Evolutionary conservation across 768 basidiomycete species (phyloP).

Genomic region (Wakefieldia striispora): DNA sequence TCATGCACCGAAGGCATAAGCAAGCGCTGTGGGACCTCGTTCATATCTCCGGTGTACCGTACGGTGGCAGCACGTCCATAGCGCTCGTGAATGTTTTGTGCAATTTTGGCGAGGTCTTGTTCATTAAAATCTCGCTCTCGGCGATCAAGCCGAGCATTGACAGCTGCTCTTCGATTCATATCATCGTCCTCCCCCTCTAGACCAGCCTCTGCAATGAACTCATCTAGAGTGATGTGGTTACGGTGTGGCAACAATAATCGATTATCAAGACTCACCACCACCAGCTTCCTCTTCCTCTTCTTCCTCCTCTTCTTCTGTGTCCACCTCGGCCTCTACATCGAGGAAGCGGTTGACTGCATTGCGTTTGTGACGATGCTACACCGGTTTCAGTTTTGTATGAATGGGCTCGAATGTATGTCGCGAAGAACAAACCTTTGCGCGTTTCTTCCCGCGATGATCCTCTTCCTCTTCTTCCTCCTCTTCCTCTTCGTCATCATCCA

Average conservation of each 20-base stretch:
- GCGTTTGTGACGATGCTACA: constrained; percentile 65
- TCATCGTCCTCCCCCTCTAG: constrained; percentile 68
- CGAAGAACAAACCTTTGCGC: constrained; percentile 51
- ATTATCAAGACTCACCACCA: constrained; percentile 36
- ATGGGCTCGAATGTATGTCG: constrained; percentile 1
- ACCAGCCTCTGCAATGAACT: constrained; percentile 64
- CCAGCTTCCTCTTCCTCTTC: constrained; percentile 82
- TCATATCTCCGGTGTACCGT: constrained; percentile 89
- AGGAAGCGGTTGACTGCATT: constrained; percentile 76
- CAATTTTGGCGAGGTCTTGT: constrained; percentile 81
- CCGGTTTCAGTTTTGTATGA: constrained; percentile 4
- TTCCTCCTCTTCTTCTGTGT: constrained; percentile 95
- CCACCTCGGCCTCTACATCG: constrained; percentile 94
- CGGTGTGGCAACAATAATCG: not conserved
- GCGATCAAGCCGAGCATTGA: constrained; percentile 69
- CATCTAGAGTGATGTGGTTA: constrained; percentile 42
- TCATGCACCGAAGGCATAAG: constrained; percentile 98
- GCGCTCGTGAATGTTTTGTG: constrained; percentile 74
- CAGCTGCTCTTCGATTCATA: constrained; percentile 44
- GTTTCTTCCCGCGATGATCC: constrained; percentile 49
- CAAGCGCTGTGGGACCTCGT: constrained; percentile 86
- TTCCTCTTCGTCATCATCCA: constrained; percentile 47
- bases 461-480: constrained; percentile 51
- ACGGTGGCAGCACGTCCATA: constrained; percentile 68
- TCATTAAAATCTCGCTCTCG: constrained; percentile 73